Evolutionary conservation across 495 filamentous ascomycete genomes (phyloP).

Genomic region (Trichoderma parareesei): DNA sequence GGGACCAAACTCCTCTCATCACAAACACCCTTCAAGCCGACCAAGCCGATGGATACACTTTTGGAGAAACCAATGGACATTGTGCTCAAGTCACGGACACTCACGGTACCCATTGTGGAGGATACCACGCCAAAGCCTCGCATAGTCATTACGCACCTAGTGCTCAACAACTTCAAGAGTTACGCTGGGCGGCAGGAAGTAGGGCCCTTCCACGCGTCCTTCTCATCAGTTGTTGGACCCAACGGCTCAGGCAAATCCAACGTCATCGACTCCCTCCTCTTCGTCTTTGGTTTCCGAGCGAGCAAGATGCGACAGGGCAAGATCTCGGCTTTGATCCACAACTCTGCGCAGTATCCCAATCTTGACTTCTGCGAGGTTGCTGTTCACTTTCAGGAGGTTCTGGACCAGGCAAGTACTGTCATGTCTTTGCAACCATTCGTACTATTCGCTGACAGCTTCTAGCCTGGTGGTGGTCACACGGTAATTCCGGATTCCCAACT

Average conservation of each 20-base stretch:
- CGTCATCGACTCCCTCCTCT: constrained; percentile 94
- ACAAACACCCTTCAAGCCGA: constrained; percentile 42
- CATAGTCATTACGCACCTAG: constrained; percentile 82
- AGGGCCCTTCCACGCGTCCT: constrained; percentile 92
- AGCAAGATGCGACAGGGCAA: constrained; percentile 99
- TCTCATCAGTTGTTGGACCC: constrained; percentile 96
- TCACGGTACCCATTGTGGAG: constrained; percentile 54
- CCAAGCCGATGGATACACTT: constrained; percentile 64
- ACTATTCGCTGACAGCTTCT: constrained; percentile 17
- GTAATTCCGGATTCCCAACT: constrained; percentile 75
- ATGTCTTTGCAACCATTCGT: background rate
- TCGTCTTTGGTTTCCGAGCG: constrained; percentile 95
- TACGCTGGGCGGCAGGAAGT: constrained; percentile 94
- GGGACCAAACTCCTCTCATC: constrained; percentile 13
- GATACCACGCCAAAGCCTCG: constrained; percentile 71
- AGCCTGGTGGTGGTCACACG: constrained; percentile 61
- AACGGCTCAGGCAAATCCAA: constrained; percentile 99
- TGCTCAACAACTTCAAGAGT: constrained; percentile 95
- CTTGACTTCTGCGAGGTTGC: constrained; percentile 88
- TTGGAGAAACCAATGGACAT: constrained; percentile 92
- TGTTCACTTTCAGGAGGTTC: constrained; percentile 90
- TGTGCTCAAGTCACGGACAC: constrained; percentile 74
- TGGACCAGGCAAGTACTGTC: constrained; percentile 53
- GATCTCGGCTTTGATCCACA: constrained; percentile 94
- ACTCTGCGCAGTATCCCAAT: constrained; percentile 78